Base-by-base conservation (phyloP, 768 basidiomycete genomes). In the Cubamyces sp. region DNA sequence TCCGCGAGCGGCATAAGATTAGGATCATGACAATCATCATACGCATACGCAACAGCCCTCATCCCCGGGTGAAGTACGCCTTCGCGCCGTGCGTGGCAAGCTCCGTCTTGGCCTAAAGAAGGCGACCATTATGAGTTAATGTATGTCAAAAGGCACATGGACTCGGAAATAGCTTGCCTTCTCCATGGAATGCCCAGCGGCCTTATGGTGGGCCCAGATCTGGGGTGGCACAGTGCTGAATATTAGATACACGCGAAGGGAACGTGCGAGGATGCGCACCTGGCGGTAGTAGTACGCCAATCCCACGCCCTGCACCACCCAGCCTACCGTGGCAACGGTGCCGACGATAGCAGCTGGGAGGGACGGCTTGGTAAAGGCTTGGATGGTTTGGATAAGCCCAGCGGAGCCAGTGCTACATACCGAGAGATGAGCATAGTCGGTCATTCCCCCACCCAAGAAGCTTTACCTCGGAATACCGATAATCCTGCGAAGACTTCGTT, bases 371-470 rank as follows among this genome's bases (percentile, higher is more conserved):
- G 82, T 80, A 73, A 87, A 96, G 81, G 90, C 85, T 62, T 87
- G 81, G 66, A 98, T 92, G 48, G 90, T 96, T 75, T 95, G 92
- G 70, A 98, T 95, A 54, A 99, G 81, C 16, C 97, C 96, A 26
- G 94, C 96, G 48, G 94, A 93, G 39, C 97, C 97, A 47, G 96
- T 96, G 64, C 92, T 92, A 60, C 57, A 25, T n/a, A 49, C 5
- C 23, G 18, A 21, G 28, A 55, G 34, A 30, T 50, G 34, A 19
- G 49, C 28, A 37, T 40, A 55, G 18, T 19, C 30, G 34, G 21
- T 41, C 37, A 50, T 46, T 34, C 4, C 16, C 15, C 9, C 25
- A 58, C 49, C 37, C 55, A 74, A 75, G 77, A 76, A 74, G 26
- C 39, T 19, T 67, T 78, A 88, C 88, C 87, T 84, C 68, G 95